Evolutionary conservation across 2,329 filamentous ascomycete genomes (phyloP).

Genomic region (Rutstroemia sp.): DNA sequence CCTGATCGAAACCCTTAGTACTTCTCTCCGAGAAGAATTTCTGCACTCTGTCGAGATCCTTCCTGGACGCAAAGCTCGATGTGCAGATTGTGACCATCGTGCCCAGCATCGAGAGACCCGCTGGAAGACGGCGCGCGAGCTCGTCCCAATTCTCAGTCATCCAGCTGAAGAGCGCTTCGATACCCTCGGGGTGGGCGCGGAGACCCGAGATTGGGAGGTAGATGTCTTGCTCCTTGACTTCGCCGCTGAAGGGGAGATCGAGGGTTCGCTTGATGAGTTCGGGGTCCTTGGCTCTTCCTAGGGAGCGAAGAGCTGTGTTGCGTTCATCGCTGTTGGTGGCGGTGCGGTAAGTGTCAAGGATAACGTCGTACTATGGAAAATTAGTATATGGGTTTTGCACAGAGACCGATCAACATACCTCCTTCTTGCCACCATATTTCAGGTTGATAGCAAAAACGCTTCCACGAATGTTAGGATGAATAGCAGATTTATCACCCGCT

Average conservation of each 20-base stretch:
- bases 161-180: constrained; percentile 75
- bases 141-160: constrained; percentile 84
- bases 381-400: constrained; percentile 11
- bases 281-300: constrained; percentile 72
- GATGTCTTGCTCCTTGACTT: constrained; percentile 91
- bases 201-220: constrained; percentile 81
- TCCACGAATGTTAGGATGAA: constrained; percentile 85
- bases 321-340: constrained; percentile 79
- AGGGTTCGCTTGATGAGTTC: constrained; percentile 78
- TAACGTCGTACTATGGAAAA: constrained; percentile 56
- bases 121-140: constrained; percentile 72
- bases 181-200: constrained; percentile 68
- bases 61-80: constrained; percentile 67
- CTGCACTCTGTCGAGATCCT: constrained; percentile 70
- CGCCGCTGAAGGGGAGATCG: constrained; percentile 63
- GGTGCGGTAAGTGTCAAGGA: constrained; percentile 67
- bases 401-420: constrained; percentile 43
- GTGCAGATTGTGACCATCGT: constrained; percentile 78
- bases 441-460: constrained; percentile 82
- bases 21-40: constrained; percentile 76
- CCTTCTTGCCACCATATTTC: constrained; percentile 75
- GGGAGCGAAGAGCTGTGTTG: constrained; percentile 77
- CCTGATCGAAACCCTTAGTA: constrained; percentile 81
- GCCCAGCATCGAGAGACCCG: constrained; percentile 79
- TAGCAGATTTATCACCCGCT: constrained; percentile 67